These are phyloP conservation scores for Hypoxylon subgilvum DNA, from an alignment of 495 filamentous ascomycete species.

Conservation along the genomic window DNA sequence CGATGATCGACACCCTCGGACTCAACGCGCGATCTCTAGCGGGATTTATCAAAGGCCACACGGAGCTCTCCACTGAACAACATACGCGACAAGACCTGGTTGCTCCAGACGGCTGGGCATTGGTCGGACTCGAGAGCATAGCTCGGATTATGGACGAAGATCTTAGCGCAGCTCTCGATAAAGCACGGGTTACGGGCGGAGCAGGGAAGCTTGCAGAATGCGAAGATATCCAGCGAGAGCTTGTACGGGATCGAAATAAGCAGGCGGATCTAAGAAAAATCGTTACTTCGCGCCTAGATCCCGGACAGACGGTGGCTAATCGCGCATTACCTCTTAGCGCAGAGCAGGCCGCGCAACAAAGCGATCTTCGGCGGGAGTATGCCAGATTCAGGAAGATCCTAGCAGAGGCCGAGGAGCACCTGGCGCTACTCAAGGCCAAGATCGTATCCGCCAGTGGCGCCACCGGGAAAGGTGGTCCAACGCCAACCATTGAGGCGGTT, in stretches of 20 bases:
- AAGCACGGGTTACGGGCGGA: slow-evolving; percentile 67
- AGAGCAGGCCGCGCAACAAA: slow-evolving; percentile 81
- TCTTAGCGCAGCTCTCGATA: slow-evolving; percentile 63
- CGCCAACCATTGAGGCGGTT: slow-evolving; percentile 88
- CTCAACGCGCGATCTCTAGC: slow-evolving; percentile 80
- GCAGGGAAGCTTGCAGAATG: slow-evolving; percentile 67
- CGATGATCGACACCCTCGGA: slow-evolving; percentile 92
- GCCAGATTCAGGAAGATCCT: slow-evolving; percentile 72
- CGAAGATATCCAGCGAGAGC: slow-evolving; percentile 66
- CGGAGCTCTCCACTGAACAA: slow-evolving; percentile 53
- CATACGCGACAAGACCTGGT: slow-evolving; percentile 66
- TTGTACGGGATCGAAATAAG: slow-evolving; percentile 70
- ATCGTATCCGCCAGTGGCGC: slow-evolving; percentile 64
- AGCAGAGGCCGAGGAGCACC: slow-evolving; percentile 76
- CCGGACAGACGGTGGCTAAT: slow-evolving; percentile 63
- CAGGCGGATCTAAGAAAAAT: slow-evolving; percentile 75
- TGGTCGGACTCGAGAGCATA: slow-evolving; percentile 74
- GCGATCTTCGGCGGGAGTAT: slow-evolving; percentile 75
- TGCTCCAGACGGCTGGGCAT: slow-evolving; percentile 66
- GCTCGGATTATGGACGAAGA: slow-evolving; percentile 60
- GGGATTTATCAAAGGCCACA: slow-evolving; percentile 72
- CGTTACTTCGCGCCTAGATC: slow-evolving; percentile 66
- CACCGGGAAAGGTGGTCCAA: slow-evolving; percentile 49
- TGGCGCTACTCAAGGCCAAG: slow-evolving; percentile 82
- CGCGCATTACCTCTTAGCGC: slow-evolving; percentile 75